Evolutionary conservation across 345 rosid genomes (phyloP).

Genomic region (Ceriops zippeliana): DNA sequence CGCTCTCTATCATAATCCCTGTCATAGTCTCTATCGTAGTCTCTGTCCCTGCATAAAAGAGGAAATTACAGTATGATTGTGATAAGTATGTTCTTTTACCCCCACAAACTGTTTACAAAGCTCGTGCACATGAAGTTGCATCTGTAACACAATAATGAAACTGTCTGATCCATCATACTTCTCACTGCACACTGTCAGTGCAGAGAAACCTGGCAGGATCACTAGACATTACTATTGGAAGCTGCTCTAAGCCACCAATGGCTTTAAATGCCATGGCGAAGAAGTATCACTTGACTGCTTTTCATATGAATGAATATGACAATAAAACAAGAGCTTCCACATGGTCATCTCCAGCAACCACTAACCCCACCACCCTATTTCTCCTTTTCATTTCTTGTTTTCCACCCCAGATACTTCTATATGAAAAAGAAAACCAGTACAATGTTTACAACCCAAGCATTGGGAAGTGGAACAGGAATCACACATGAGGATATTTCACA

Average conservation of each 20-base stretch:
- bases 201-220: slow-evolving; percentile 99
- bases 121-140: not conserved
- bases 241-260: slow-evolving; percentile 47
- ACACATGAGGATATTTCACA: too few relatives aligned
- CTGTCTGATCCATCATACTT: slow-evolving; percentile 95
- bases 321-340: slow-evolving; percentile 31
- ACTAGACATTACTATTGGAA: slow-evolving; percentile 55
- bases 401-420: too few relatives aligned
- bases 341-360: not conserved
- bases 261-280: slow-evolving; percentile 62
- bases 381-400: too few relatives aligned
- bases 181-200: slow-evolving; percentile 97
- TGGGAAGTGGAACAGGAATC: too few relatives aligned
- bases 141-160: not conserved
- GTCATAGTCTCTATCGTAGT: slow-evolving; percentile 56
- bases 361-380: not conserved
- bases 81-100: not conserved
- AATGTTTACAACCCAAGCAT: too few relatives aligned
- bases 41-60: slow-evolving; percentile 47
- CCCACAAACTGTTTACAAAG: not conserved
- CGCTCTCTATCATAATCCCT: slow-evolving; percentile 51
- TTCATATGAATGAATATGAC: slow-evolving; percentile 6
- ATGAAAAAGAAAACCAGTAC: too few relatives aligned
- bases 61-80: not conserved
- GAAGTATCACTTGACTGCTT: slow-evolving; percentile 5